These are phyloP conservation scores for Heritiera littoralis DNA, from an alignment of 345 rosid species.

Conservation along the genomic window DNA sequence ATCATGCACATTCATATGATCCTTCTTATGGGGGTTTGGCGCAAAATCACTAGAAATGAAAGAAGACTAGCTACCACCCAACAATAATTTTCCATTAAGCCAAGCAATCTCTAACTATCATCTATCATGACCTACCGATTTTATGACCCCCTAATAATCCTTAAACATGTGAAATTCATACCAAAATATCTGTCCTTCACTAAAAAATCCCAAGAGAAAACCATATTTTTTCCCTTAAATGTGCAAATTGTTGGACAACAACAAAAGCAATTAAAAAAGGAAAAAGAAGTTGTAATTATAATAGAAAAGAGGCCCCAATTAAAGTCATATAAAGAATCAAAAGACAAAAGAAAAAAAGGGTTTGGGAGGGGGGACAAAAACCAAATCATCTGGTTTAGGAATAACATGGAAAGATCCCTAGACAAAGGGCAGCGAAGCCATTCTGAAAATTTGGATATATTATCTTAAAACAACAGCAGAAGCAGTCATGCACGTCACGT, in stretches of 20 bases:
- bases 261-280: background rate
- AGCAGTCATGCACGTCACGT: constrained; percentile 43
- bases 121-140: background rate
- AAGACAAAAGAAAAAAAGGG: background rate
- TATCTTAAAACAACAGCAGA: constrained; percentile 28
- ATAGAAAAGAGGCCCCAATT: no score
- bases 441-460: constrained; percentile 2
- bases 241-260: background rate
- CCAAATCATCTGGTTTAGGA: constrained; percentile 13
- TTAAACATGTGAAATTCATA: constrained; percentile 1
- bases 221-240: background rate
- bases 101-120: background rate
- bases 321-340: background rate
- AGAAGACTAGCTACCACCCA: background rate
- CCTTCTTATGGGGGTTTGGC: background rate
- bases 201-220: background rate
- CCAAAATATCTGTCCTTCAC: background rate
- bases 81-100: background rate
- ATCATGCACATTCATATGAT: background rate
- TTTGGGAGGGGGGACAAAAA: constrained; percentile 20
- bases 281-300: background rate
- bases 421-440: constrained; percentile 28
- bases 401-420: constrained; percentile 49
- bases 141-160: background rate
- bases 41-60: constrained; percentile 4